Conservation (phyloP, 2,329 filamentous ascomycete genomes). For the Scleromitrula shiraiana region DNA sequence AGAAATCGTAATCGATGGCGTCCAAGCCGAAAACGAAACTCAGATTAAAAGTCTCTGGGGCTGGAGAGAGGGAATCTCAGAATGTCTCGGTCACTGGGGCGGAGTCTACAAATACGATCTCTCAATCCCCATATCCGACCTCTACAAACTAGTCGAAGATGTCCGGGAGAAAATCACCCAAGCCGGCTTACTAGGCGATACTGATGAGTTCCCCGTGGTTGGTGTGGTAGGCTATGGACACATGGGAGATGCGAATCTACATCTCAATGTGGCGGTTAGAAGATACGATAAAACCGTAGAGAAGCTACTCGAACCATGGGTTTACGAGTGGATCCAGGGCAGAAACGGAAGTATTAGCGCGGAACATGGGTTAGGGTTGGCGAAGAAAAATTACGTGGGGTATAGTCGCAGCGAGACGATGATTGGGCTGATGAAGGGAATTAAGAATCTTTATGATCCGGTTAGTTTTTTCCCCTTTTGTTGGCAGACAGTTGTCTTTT, state of each 20-base stretch:
- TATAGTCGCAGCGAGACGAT: slow-evolving; percentile 87
- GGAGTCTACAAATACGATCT: slow-evolving; percentile 98
- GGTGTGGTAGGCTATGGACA: slow-evolving; percentile 95
- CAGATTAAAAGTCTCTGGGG: slow-evolving; percentile 80
- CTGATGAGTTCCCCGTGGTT: slow-evolving; percentile 69
- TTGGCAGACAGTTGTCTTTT: neutral
- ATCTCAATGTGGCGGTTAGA: slow-evolving; percentile 80
- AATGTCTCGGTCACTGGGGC: slow-evolving; percentile 81
- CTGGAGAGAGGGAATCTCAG: slow-evolving; percentile 89
- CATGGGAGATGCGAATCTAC: slow-evolving; percentile 95
- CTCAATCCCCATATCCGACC: slow-evolving; percentile 79
- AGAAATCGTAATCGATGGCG: slow-evolving; percentile 81
- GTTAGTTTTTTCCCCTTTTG: slow-evolving; percentile 44
- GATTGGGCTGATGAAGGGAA: slow-evolving; percentile 85
- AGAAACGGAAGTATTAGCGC: slow-evolving; percentile 90
- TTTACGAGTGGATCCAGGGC: slow-evolving; percentile 93
- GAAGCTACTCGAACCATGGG: slow-evolving; percentile 80
- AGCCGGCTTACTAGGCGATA: slow-evolving; percentile 69
- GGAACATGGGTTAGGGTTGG: slow-evolving; percentile 87
- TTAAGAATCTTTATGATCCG: slow-evolving; percentile 91
- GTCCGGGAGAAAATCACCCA: slow-evolving; percentile 63
- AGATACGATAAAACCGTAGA: slow-evolving; percentile 84
- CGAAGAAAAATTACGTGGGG: slow-evolving; percentile 91
- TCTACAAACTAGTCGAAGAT: slow-evolving; percentile 87
- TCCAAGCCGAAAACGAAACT: slow-evolving; percentile 87